Conservation (phyloP, 2,329 filamentous ascomycete species). For the Colletotrichum sp. region DNA sequence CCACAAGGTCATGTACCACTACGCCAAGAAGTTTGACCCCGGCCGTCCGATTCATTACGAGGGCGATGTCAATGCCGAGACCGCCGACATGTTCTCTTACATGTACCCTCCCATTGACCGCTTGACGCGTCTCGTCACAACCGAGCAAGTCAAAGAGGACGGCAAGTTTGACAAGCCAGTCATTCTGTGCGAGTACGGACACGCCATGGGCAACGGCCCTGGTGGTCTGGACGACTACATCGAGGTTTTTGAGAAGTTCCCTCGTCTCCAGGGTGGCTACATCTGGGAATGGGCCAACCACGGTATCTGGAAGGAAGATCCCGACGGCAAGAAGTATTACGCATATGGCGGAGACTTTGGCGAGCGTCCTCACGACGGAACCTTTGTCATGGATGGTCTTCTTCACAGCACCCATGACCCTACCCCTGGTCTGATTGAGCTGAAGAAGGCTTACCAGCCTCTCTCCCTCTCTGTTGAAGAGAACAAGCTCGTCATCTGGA, state of each 20-base stretch:
- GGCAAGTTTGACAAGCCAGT: conserved; percentile 61
- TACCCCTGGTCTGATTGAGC: conserved; percentile 60
- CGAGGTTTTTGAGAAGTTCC: conserved; percentile 64
- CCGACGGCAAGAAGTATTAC: conserved; percentile 51
- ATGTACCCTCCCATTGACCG: conserved; percentile 68
- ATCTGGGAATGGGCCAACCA: conserved; percentile 74
- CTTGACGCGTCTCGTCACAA: conserved; percentile 50
- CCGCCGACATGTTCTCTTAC: conserved; percentile 69
- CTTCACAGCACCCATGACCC: conserved; percentile 59
- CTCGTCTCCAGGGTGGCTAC: conserved; percentile 69
- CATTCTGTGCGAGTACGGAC: conserved; percentile 62
- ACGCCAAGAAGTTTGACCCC: conserved; percentile 61
- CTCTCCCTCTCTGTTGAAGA: conserved; percentile 46
- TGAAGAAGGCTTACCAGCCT: conserved; percentile 64
- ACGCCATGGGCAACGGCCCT: conserved; percentile 78
- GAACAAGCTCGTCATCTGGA: conserved; percentile 41
- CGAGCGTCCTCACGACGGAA: conserved; percentile 63
- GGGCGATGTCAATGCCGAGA: conserved; percentile 63
- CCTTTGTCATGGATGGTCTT: conserved; percentile 68
- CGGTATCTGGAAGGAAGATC: conserved; percentile 54
- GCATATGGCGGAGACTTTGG: conserved; percentile 69
- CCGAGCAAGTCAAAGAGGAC: conserved; percentile 45
- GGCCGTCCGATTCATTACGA: conserved; percentile 71
- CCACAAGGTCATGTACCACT: conserved; percentile 71
- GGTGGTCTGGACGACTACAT: conserved; percentile 74